Evolutionary conservation across 2,329 filamentous ascomycete genomes (phyloP), one percentile per base, ranked within the genome.

Genomic region (Ophiostoma sp.): DNA sequence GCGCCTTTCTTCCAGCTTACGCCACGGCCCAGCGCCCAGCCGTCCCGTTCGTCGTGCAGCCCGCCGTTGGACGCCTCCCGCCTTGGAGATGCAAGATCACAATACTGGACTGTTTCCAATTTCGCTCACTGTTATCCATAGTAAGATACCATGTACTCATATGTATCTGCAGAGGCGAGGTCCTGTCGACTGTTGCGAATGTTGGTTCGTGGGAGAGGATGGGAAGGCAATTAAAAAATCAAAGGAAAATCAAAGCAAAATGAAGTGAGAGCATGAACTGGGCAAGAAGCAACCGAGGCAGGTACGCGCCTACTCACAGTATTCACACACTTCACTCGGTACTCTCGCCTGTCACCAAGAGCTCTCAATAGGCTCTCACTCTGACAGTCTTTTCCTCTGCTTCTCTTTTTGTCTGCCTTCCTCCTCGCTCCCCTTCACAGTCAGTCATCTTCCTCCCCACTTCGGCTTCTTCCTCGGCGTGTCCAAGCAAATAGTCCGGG

Each of bases 391-490:
- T 33, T 31, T 64, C n/a, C 36, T 25, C 12, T 28, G 36, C 31
- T n/a, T n/a, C 28, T 15, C 39, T 6, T 17, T 31, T 22, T 22
- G 8, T 1, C 4, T 7, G 36, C 11, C 36, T 39, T 39, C 36
- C 11, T 39, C 22, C 39, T 31, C 36, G 36, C 22, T 25, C 11
- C 8, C n/a, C 17, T 8, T 25, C 31, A 15, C 17, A n/a, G 9
- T 50, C 48, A 50, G 48, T 50, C 50, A 28, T 17, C 61, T 64
- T 6, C 31, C 33, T n/a, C 68, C 50, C 31, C 68, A 70, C 68
- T n/a, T 72, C 70, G 70, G 70, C 70, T 64, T 42, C 55, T 66
- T 72, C 59, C 70, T 72, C 70, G 70, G 70, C 70, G 70, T 5
- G 42, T 45, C 61, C 48, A 52, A 48, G 42, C 57, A 63, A 55